Base-by-base conservation (phyloP, 306 rosid genomes). In the Argentina anserina region DNA sequence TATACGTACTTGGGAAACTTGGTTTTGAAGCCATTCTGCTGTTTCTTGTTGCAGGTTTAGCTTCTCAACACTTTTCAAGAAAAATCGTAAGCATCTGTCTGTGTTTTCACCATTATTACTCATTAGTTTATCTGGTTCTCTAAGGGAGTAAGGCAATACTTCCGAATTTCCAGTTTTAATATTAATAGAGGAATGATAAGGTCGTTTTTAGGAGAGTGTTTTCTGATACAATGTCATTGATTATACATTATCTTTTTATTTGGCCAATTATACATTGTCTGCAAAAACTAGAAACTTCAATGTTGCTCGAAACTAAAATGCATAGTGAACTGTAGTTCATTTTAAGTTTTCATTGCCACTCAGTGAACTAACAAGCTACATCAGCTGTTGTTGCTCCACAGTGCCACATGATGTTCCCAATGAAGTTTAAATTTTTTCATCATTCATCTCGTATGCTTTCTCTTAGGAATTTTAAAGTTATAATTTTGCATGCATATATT, bases 61-160 rank as follows among this genome's bases (percentile, higher is more conserved):
- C 82, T 88, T 94, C 91, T 94, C 98, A 65, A 94, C 98, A 20
- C 80, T 91, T 77, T 94, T 94, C 25, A 91, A 89, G 87, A 86
- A 84, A 79, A 94, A 85, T 66, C 89, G 98, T 94, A 87, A 94
- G 98, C 39, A 83, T 73, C 73, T 45, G 26, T 73, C 69, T 74
- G 56, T 25, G 62, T 67, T 26, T 73, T 12, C 65, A 69, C 17
- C 76, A 79, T 60, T 56, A 15, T n/a, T 64, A 56, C 80, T 77
- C 26, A 28, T 81, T 58, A 62, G 39, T 70, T 37, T 49, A 37
- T 40, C 47, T 45, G 75, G n/a, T 69, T 70, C 65, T 70, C 37
- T 33, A 33, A 33, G n/a, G n/a, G n/a, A n/a, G n/a, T 31, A 40
- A 42, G 26, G 26, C 42, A 17, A 28, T 6, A 53, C 15, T 20